Conservation (phyloP, 1,284 basidiomycete species). For the Boletus sp. region DNA sequence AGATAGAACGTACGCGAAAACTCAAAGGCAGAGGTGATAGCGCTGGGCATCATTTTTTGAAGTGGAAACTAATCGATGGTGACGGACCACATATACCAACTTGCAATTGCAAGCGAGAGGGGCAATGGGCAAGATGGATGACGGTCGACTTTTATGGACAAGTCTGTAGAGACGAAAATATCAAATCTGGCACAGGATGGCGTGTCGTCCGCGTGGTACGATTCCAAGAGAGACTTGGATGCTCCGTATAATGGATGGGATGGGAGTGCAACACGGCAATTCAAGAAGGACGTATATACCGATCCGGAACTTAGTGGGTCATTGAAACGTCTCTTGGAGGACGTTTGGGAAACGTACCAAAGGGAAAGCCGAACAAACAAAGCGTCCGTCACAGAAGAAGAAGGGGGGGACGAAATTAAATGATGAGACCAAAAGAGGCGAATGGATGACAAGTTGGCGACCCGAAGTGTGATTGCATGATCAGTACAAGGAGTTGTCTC, state of each 20-base stretch:
- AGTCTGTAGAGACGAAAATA: conserved; percentile 22
- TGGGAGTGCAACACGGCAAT: conserved; percentile 16
- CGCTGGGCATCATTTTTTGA: conserved; percentile 17
- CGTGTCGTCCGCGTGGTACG: conserved; percentile 31
- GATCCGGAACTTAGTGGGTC: conserved; percentile 31
- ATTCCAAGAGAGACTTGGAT: conserved; percentile 11
- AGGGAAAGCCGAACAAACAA: conserved; percentile 29
- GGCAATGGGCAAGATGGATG: conserved; percentile 34
- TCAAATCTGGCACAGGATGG: conserved; percentile 35
- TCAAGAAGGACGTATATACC: conserved; percentile 26
- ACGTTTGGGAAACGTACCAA: conserved; percentile 28
- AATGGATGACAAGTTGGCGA: conserved; percentile 19
- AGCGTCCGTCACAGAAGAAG: conserved; percentile 31
- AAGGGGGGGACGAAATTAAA: conserved; percentile 29
- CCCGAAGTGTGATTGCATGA: conserved; percentile 27
- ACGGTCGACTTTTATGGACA: conserved; percentile 25
- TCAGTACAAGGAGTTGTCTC: conserved; percentile 19
- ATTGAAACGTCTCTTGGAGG: conserved; percentile 24
- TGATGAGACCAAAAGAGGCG: conserved; percentile 31
- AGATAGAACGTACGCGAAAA: conserved; percentile 25
- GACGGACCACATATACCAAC: conserved; percentile 24
- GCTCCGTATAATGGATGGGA: conserved; percentile 19
- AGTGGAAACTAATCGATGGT: conserved; percentile 10
- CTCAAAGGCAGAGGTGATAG: conserved; percentile 15
- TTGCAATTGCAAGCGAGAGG: conserved; percentile 30